phyloP scores from a whole-genome alignment of 192 early-diverging fungal genomes.

The Gamsiella multidivaricata region DNA sequence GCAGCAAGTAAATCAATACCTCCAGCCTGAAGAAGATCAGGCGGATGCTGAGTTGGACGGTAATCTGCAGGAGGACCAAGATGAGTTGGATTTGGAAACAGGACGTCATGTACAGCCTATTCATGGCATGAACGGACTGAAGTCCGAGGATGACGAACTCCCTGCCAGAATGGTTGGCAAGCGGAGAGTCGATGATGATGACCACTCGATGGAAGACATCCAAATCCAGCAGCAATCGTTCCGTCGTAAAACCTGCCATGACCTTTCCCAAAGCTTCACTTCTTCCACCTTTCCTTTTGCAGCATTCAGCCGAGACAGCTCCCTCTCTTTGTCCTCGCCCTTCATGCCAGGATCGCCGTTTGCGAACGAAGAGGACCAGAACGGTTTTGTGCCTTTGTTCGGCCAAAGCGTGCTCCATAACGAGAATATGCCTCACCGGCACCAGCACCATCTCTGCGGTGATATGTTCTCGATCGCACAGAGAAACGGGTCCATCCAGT shows the following conservation, averaged over 20 bases:
- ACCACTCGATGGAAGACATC: conserved; percentile 16
- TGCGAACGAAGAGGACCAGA: conserved; percentile 30
- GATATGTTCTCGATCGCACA: not conserved
- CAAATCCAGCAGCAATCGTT: conserved; percentile 16
- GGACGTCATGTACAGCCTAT: not conserved
- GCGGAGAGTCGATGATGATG: conserved; percentile 30
- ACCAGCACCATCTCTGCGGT: not conserved
- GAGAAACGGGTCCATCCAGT: conserved; percentile 5
- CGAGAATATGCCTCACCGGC: not conserved
- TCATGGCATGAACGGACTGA: not conserved
- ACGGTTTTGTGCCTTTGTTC: conserved; percentile 27
- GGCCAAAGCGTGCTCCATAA: conserved; percentile 7
- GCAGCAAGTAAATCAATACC: not conserved
- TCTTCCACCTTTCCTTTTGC: conserved; percentile 2
- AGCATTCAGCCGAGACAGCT: not conserved
- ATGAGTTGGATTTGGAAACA: conserved; percentile 23
- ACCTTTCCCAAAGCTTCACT: not conserved
- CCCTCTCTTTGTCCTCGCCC: conserved; percentile 17
- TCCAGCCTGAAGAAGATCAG: not conserved
- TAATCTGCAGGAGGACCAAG: conserved; percentile 1
- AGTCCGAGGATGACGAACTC: conserved; percentile 10
- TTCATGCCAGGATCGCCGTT: conserved; percentile 52
- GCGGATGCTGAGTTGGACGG: not conserved
- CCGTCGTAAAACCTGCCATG: conserved; percentile 43
- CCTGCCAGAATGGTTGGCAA: conserved; percentile 8